Evolutionary conservation across 2,329 filamentous ascomycete species (phyloP), one percentile per base, ranked within the genome.

Genomic region (Monosporascus sp.): DNA sequence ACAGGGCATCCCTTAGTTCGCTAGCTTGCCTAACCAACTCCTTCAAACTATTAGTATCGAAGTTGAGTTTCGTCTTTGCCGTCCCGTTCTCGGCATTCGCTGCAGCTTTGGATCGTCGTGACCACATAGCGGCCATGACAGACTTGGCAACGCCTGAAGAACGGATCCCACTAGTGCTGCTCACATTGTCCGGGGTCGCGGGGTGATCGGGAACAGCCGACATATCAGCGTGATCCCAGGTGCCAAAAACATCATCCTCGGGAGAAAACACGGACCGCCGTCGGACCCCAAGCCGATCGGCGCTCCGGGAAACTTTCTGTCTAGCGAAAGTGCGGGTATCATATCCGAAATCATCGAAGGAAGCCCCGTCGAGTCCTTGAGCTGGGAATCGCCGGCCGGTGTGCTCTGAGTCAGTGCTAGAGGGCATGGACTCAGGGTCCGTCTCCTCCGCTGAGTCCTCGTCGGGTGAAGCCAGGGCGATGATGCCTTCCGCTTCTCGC

Each of bases 401-500:
- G n/a, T 70, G 59, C 53, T 59, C 68, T 56, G 57, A 65, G 58
- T 77, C 70, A n/a, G 73, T 68, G 35, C 76, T 72, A 20, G 71
- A 64, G 1, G 72, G 71, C 9, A 54, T 52, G 2, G 57, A 50
- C 27, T 72, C 69, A 6, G 70, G 69, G 14, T 71, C 67, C 39
- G 65, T 59, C 17, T 68, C 68, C 14, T 75, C 73, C 6, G 72
- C 61, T 48, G 80, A 75, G 48, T 87, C 83, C 38, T 83, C 81
- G 56, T 87, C 84, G 1, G 85, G 84, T 1, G 84, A 86, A 46
- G 89, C 90, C n/a, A 95, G 74, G 36, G 89, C 87, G 65, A 95
- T 94, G 71, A 95, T 92, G 15, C 88, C 89, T 67, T 94, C 88
- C 1, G 90, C 89, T 67, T 94, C 89, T 62, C 85, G 83, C 88